Conservation (phyloP, 148 eudicot genomes). For the Rhododendron henanense region DNA sequence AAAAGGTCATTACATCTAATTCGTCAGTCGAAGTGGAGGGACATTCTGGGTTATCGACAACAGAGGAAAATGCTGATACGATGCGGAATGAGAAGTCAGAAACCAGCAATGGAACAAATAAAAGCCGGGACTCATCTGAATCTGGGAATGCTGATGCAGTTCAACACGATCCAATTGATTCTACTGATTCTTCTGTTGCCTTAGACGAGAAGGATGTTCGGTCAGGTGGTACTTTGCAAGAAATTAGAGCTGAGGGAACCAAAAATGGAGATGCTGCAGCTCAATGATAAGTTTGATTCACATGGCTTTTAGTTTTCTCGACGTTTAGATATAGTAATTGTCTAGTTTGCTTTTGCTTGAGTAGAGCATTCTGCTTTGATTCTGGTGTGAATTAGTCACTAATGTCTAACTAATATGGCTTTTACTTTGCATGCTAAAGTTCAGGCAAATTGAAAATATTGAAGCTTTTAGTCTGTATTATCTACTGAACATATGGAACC, state of each 20-base stretch:
- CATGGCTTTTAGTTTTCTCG: neutral
- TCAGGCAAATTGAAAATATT: neutral
- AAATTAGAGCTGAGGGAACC: slow-evolving; percentile 57
- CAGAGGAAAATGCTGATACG: slow-evolving; percentile 8
- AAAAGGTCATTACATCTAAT: slow-evolving; percentile 8
- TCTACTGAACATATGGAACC: neutral
- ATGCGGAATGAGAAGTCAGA: slow-evolving; percentile 23
- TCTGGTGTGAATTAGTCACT: slow-evolving; percentile 12
- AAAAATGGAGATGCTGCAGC: slow-evolving; percentile 44
- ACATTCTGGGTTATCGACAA: slow-evolving; percentile 8
- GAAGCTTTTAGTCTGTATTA: neutral
- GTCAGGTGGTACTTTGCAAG: slow-evolving; percentile 53
- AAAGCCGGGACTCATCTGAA: slow-evolving; percentile 18
- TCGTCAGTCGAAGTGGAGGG: slow-evolving; percentile 12
- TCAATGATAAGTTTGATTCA: slow-evolving; percentile 31
- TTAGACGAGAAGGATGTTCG: slow-evolving; percentile 51
- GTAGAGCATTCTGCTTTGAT: neutral
- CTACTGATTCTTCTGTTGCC: slow-evolving; percentile 33
- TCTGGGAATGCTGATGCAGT: slow-evolving; percentile 27
- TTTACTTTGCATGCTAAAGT: slow-evolving; percentile 15
- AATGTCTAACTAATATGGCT: slow-evolving; percentile 8
- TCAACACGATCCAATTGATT: slow-evolving; percentile 46
- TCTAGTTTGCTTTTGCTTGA: slow-evolving; percentile 6
- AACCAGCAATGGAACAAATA: slow-evolving; percentile 20
- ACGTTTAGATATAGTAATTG: slow-evolving; percentile 4